These are phyloP conservation scores for Cryphonectria carpinicola DNA, from an alignment of 2,329 filamentous ascomycete species.

Conservation along the genomic window DNA sequence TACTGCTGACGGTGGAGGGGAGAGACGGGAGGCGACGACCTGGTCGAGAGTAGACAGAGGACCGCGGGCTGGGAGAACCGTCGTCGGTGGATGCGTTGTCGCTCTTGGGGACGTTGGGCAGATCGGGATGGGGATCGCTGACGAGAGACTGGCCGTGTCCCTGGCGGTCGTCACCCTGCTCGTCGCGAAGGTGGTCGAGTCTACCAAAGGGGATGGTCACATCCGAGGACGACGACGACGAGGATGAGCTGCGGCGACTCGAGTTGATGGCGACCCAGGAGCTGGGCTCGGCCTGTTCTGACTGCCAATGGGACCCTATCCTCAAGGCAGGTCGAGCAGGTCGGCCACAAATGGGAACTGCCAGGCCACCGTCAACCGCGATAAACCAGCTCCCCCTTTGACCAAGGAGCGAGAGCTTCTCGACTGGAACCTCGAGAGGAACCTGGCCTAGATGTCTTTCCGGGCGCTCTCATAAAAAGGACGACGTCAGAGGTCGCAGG, in stretches of 20 bases:
- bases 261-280: conserved; percentile 23
- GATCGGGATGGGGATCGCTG: conserved; percentile 47
- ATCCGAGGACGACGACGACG: conserved; percentile 2
- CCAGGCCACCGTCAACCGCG: conserved; percentile 12
- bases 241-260: neutral
- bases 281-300: conserved; percentile 17
- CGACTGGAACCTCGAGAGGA: conserved; percentile 7
- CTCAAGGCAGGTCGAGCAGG: conserved; percentile 17
- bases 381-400: neutral
- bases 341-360: conserved; percentile 6
- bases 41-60: conserved; percentile 11
- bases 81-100: neutral
- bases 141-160: conserved; percentile 40
- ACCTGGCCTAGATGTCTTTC: neutral
- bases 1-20: conserved; percentile 28
- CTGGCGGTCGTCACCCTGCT: neutral
- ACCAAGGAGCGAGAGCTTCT: neutral
- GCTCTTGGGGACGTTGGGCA: conserved; percentile 27
- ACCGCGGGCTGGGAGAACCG: neutral
- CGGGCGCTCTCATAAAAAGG: neutral
- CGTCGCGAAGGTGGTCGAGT: conserved; percentile 1
- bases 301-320: conserved; percentile 22
- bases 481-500: conserved; percentile 4
- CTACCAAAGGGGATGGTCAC: neutral
- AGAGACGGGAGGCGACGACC: conserved; percentile 15